Conservation (phyloP, 2,329 filamentous ascomycete genomes). For the Colletotrichum brevisporum region DNA sequence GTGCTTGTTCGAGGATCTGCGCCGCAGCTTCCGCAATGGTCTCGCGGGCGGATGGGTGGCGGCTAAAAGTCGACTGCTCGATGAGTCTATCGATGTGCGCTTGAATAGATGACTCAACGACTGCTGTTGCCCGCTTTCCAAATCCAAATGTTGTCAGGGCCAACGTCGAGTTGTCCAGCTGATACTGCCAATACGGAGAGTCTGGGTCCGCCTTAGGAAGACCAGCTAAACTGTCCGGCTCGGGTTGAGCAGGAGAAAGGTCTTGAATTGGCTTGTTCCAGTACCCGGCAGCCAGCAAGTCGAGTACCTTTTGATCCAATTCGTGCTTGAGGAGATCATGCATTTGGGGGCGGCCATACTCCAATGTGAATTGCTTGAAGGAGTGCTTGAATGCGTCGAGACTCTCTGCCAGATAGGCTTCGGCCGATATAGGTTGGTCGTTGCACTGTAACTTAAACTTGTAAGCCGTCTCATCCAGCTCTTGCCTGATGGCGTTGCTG, state of each 20-base stretch:
- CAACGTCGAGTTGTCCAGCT: constrained; percentile 92
- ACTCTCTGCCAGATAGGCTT: constrained; percentile 96
- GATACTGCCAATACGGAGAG: constrained; percentile 91
- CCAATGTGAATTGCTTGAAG: constrained; percentile 93
- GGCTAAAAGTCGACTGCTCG: constrained; percentile 84
- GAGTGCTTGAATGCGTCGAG: constrained; percentile 97
- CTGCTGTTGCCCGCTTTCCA: constrained; percentile 90
- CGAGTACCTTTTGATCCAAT: constrained; percentile 93
- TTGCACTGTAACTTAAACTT: constrained; percentile 99
- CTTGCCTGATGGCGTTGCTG: constrained; percentile 91
- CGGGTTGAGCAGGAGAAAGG: constrained; percentile 75
- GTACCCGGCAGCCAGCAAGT: constrained; percentile 91
- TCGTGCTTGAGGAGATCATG: constrained; percentile 91
- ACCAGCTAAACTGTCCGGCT: constrained; percentile 80
- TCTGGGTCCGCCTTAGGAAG: constrained; percentile 89
- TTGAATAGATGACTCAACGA: constrained; percentile 91
- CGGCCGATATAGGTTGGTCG: constrained; percentile 91
- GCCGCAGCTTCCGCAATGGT: constrained; percentile 94
- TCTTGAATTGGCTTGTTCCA: constrained; percentile 98
- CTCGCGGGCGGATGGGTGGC: constrained; percentile 91
- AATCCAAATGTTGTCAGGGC: constrained; percentile 95
- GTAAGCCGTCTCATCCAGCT: constrained; percentile 96
- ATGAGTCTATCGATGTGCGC: constrained; percentile 85
- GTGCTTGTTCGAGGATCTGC: constrained; percentile 91
- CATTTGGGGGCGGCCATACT: constrained; percentile 91